Conservation (phyloP, 2,329 filamentous ascomycete species). For the Diaporthe humulicola region DNA sequence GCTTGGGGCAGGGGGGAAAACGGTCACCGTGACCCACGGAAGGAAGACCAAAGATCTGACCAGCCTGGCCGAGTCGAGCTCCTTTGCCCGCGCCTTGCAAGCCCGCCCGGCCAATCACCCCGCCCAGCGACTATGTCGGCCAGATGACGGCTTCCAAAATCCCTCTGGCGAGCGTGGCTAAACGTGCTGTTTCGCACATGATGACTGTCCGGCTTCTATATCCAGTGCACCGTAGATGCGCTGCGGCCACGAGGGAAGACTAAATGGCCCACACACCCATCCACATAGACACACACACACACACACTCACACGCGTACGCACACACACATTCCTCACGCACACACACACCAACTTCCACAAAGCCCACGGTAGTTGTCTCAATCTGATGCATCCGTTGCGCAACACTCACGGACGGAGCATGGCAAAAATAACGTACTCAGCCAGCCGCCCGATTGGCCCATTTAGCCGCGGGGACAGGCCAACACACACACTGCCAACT, state of each 20-base stretch:
- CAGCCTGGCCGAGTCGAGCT: conserved; percentile 23
- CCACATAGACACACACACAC: conserved; percentile 1
- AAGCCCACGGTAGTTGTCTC: conserved; percentile 2
- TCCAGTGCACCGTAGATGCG: conserved; percentile 10
- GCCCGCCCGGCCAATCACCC: conserved; percentile 9
- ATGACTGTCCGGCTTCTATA: conserved; percentile 28
- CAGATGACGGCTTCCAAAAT: conserved; percentile 27
- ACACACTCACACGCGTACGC: background rate
- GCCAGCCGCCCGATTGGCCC: conserved; percentile 16
- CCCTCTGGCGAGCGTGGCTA: conserved; percentile 19
- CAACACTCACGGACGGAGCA: background rate
- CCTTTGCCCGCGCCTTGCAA: conserved; percentile 21
- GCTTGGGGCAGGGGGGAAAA: background rate
- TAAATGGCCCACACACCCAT: conserved; percentile 12
- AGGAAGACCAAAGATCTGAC: conserved; percentile 27
- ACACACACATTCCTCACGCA: background rate
- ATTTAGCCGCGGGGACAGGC: conserved; percentile 11
- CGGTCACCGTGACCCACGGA: conserved; percentile 18
- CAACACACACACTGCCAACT: background rate
- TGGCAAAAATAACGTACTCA: conserved; percentile 34
- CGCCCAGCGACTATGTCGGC: conserved; percentile 19
- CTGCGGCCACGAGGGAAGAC: conserved; percentile 23
- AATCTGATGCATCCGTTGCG: conserved; percentile 1
- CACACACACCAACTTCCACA: background rate
- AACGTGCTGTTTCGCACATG: conserved; percentile 30